A percentile compares a stretch with the other conserved stretches of the same genome.
Evolutionary conservation across 108 stramenopile species (phyloP).

Genomic region (Cylindrotheca fusiformis): DNA sequence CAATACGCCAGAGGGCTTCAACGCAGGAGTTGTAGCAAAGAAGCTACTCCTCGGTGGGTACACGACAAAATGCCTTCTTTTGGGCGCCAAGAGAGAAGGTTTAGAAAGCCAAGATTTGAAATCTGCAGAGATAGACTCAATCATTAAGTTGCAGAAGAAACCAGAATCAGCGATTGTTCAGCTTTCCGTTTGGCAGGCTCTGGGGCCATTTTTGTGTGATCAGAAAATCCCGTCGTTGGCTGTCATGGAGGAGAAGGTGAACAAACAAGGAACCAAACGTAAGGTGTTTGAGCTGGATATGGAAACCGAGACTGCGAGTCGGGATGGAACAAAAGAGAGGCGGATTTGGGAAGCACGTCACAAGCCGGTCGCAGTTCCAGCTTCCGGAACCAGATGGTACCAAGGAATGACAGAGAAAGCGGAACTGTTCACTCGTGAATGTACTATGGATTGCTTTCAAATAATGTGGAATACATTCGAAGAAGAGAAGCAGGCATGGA

Average conservation of each 20-base stretch:
- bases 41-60: no score
- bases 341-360: background rate
- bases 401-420: slow-evolving; percentile 1
- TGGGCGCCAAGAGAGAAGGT: no score
- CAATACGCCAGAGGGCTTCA: no score
- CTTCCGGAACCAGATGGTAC: background rate
- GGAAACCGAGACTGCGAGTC: slow-evolving; percentile 1
- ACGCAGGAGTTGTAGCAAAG: no score
- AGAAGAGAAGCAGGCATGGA: no score
- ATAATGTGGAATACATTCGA: no score
- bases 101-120: no score
- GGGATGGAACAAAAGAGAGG: slow-evolving; percentile 1
- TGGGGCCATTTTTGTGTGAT: background rate
- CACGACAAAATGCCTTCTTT: no score
- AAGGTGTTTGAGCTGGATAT: slow-evolving; percentile 1
- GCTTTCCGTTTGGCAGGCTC: background rate
- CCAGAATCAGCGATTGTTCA: background rate
- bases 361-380: slow-evolving; percentile 1
- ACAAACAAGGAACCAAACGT: background rate
- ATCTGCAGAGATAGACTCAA: no score
- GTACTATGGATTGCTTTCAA: no score
- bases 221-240: no score
- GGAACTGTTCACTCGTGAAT: slow-evolving; percentile 1
- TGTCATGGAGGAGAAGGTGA: background rate
- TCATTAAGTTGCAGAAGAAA: no score